phyloP scores from a whole-genome alignment of 768 basidiomycete species.

The Asterophora lycoperdoides region DNA sequence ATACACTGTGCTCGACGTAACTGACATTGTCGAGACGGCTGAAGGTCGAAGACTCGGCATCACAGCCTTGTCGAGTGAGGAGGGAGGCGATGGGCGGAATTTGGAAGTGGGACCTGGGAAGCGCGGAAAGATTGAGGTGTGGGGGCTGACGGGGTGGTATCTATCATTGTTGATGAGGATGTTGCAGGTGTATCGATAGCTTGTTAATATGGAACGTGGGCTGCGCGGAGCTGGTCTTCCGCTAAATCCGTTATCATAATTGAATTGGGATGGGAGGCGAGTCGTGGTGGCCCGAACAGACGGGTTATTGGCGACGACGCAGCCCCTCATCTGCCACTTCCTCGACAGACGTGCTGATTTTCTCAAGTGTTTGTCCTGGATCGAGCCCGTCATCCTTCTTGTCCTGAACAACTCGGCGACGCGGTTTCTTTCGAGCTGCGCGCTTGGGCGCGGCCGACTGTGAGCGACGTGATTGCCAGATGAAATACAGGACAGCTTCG shows the following conservation, averaged over 20 bases:
- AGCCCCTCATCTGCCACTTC: slow-evolving; percentile 17
- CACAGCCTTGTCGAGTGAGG: slow-evolving; percentile 27
- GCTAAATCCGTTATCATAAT: too few relatives aligned
- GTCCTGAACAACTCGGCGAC: slow-evolving; percentile 18
- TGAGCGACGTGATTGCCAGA: slow-evolving; percentile 58
- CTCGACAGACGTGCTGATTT: slow-evolving; percentile 11
- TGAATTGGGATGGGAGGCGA: too few relatives aligned
- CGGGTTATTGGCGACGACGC: slow-evolving; percentile 28
- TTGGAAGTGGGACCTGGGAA: slow-evolving; percentile 35
- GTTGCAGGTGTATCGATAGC: slow-evolving; percentile 43
- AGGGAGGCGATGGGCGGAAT: slow-evolving; percentile 23
- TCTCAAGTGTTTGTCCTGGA: neutral
- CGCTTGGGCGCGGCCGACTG: slow-evolving; percentile 8
- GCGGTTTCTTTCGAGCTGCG: slow-evolving; percentile 15
- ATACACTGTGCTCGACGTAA: slow-evolving; percentile 67
- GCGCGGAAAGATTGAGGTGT: slow-evolving; percentile 59
- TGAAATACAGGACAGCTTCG: slow-evolving; percentile 66
- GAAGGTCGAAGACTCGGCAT: slow-evolving; percentile 15
- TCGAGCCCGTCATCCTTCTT: slow-evolving; percentile 34
- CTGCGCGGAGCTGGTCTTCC: neutral
- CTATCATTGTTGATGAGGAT: slow-evolving; percentile 57
- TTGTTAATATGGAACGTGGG: neutral
- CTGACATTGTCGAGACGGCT: slow-evolving; percentile 43
- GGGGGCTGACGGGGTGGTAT: slow-evolving; percentile 87
- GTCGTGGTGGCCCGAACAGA: too few relatives aligned